Evolutionary conservation across 1,284 basidiomycete species (phyloP).

Genomic region (Gomphus sp.): DNA sequence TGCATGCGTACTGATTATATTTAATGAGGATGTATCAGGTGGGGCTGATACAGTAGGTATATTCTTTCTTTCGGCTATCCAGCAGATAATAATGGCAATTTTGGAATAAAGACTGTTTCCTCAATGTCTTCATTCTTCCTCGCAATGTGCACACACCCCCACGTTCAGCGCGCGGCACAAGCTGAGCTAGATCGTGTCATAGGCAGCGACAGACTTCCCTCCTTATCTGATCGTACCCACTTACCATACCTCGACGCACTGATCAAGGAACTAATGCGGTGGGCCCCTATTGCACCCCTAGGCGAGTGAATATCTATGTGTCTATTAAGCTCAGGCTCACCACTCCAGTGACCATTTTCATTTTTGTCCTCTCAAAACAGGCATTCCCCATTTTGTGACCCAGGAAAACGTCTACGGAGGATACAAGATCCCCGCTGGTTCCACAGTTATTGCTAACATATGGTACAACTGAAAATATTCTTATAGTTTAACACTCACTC

Average conservation of each 20-base stretch:
- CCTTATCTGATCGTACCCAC: constrained; percentile 14
- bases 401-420: too few relatives aligned
- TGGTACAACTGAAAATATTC: too few relatives aligned
- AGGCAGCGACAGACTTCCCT: constrained; percentile 14
- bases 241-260: constrained; percentile 13
- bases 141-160: constrained; percentile 18
- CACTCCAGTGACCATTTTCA: too few relatives aligned
- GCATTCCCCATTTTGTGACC: too few relatives aligned
- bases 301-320: not conserved
- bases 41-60: too few relatives aligned
- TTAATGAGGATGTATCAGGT: not conserved
- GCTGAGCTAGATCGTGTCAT: constrained; percentile 18
- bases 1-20: not conserved
- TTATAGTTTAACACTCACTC: too few relatives aligned
- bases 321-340: not conserved
- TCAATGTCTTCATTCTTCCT: constrained; percentile 17
- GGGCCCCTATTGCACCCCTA: constrained; percentile 3
- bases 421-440: too few relatives aligned
- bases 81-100: not conserved
- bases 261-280: constrained; percentile 2
- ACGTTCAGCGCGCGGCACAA: constrained; percentile 16
- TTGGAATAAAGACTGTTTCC: constrained; percentile 5
- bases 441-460: too few relatives aligned
- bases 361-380: too few relatives aligned
- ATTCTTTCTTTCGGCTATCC: not conserved